phyloP scores from a whole-genome alignment of 2,329 filamentous ascomycete species.

The Colletotrichum costaricense region DNA sequence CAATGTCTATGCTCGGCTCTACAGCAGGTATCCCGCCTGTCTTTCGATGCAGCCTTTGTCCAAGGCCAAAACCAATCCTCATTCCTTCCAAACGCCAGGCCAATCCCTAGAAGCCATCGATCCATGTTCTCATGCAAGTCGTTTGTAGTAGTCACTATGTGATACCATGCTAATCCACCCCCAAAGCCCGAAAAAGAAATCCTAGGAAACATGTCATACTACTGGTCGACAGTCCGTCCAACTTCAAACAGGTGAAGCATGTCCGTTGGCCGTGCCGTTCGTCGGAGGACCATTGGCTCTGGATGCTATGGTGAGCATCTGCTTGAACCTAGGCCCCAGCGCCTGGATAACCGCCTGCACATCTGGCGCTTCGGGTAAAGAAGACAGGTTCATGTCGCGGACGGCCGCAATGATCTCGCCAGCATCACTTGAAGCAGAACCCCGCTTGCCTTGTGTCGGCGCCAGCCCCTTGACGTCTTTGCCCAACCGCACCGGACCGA shows the following conservation, averaged over 20 bases:
- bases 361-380: slow-evolving; percentile 50
- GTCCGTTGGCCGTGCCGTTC: neutral
- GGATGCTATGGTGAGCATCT: slow-evolving; percentile 40
- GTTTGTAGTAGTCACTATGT: neutral
- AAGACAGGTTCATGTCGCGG: slow-evolving; percentile 44
- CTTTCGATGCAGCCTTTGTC: neutral
- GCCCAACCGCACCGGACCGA: slow-evolving; percentile 65
- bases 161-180: neutral
- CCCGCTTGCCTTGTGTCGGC: slow-evolving; percentile 56
- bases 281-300: neutral
- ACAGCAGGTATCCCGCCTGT: slow-evolving; percentile 4
- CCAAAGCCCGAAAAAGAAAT: neutral
- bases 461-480: slow-evolving; percentile 59
- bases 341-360: slow-evolving; percentile 54
- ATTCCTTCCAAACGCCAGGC: slow-evolving; percentile 14
- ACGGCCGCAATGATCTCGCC: slow-evolving; percentile 41
- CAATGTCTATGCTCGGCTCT: neutral
- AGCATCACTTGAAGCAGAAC: slow-evolving; percentile 43
- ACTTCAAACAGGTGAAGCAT: neutral
- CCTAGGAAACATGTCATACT: too few species aligned
- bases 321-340: slow-evolving; percentile 52
- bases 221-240: neutral
- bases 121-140: slow-evolving; percentile 1
- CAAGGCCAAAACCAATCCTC: neutral
- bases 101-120: neutral